phyloP scores from a whole-genome alignment of 2,329 filamentous ascomycete genomes.

The Zarea fungicola region DNA sequence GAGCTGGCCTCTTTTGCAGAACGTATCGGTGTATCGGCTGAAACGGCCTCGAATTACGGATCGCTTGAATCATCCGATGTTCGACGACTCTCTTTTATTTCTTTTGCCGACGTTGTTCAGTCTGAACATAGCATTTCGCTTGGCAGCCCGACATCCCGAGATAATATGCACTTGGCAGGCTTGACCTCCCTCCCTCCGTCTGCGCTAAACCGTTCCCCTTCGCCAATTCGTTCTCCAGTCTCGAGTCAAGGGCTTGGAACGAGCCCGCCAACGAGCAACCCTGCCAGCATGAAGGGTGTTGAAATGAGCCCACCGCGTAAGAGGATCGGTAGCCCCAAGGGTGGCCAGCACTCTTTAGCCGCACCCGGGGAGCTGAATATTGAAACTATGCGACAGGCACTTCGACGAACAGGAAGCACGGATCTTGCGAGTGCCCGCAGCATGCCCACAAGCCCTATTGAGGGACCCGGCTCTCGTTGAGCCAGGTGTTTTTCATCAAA shows the following conservation, averaged over 20 bases:
- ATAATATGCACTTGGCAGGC: conserved; percentile 65
- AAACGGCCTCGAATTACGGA: conserved; percentile 70
- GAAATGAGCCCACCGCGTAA: conserved; percentile 61
- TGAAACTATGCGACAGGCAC: conserved; percentile 88
- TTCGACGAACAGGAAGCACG: conserved; percentile 77
- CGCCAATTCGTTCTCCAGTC: conserved; percentile 72
- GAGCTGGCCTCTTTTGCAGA: conserved; percentile 52
- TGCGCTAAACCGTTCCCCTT: conserved; percentile 63
- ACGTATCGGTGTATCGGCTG: conserved; percentile 40
- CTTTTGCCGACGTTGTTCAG: conserved; percentile 92
- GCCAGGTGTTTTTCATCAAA: background rate
- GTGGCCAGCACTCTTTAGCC: conserved; percentile 45
- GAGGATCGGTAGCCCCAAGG: conserved; percentile 59
- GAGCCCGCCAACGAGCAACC: conserved; percentile 72
- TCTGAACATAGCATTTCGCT: conserved; percentile 64
- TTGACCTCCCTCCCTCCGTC: conserved; percentile 54
- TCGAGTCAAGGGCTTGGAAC: conserved; percentile 64
- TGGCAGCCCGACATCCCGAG: conserved; percentile 49
- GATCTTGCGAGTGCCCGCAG: conserved; percentile 61
- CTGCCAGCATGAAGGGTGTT: conserved; percentile 67
- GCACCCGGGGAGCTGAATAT: conserved; percentile 67
- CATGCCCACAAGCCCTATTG: conserved; percentile 53
- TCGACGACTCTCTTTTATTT: conserved; percentile 86
- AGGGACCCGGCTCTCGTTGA: conserved; percentile 30
- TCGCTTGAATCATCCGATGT: conserved; percentile 71